Evolutionary conservation across 805 yeast genomes (phyloP), one percentile per base, ranked within the genome.

Genomic region (Tetrapisispora taiwanensis): DNA sequence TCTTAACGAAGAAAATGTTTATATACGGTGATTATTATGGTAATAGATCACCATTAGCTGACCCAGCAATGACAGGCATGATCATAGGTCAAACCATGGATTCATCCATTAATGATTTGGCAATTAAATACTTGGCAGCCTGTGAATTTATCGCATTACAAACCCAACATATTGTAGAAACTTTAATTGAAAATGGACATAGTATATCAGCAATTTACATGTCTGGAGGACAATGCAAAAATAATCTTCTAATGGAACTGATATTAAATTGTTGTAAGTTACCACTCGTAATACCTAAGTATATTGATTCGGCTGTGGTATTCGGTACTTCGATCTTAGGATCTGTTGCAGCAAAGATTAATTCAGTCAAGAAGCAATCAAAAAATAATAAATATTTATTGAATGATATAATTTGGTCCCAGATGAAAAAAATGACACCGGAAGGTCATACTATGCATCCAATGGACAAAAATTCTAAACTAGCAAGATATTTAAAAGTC

Each of bases 121-220:
- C 97, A 0, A 62, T 86, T 48, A 81, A 79, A 52, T 92, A 92
- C 60, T 74, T 89, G 41, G 97, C 85, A 15, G 95, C 97, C 4
- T 87, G 96, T 65, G 98, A 92, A 68, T 92, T 92, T 56, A 89
- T 92, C 63, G 96, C 95, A 41, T 95, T 88, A 61, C 98, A 92
- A 69, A 90, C 97, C 0, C 78, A 96, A 56, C 98, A 92, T 56
- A 92, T 92, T 58, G 81, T 90, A 30, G 92, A 85, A 53, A 79
- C 80, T 49, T 83, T 92, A 87, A 80, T 78, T 53, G 66, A 70
- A 44, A 70, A 84, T 2, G 98, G 98, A 1, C 95, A 90, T 67
- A 52, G 69, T 10, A 75, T 92, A 49, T 70, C 74, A 17, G 74
- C 86, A 19, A 79, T 92, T 48, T 92, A 81, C 67, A 80, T 92